Conservation (phyloP, 108 stramenopile genomes). For the Cyclotella kingstonii region DNA sequence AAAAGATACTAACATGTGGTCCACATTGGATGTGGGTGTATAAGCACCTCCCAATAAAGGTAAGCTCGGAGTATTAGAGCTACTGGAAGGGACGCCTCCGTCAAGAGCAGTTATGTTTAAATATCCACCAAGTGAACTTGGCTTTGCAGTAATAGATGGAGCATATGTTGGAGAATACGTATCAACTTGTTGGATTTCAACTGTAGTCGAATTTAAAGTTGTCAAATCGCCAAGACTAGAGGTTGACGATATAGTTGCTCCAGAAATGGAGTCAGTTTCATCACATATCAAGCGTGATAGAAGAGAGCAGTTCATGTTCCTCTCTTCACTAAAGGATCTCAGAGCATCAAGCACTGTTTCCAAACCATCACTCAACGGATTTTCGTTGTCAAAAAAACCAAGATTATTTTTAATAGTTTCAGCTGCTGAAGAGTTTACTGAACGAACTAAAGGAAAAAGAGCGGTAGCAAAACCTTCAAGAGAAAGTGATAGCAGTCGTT, state of each 20-base stretch:
- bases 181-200: no score
- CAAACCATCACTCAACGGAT: constrained; percentile 21
- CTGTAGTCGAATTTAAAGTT: no score
- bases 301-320: constrained; percentile 23
- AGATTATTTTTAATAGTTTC: constrained; percentile 21
- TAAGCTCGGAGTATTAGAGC: constrained; percentile 1
- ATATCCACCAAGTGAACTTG: constrained; percentile 9
- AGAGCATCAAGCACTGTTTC: constrained; percentile 20
- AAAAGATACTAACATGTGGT: constrained; percentile 26
- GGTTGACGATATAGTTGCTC: not conserved
- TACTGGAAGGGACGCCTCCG: constrained; percentile 5
- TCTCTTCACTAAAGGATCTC: constrained; percentile 8
- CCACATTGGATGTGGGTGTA: constrained; percentile 19
- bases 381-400: constrained; percentile 11
- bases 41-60: constrained; percentile 24
- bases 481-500: no score
- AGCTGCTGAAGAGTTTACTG: not conserved
- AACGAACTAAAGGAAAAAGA: constrained; percentile 20
- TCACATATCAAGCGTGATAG: constrained; percentile 8
- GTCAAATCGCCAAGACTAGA: not conserved
- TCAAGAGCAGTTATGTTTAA: constrained; percentile 13
- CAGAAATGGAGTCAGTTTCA: not conserved
- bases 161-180: constrained; percentile 50
- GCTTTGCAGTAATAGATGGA: constrained; percentile 31
- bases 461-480: constrained; percentile 19